Conservation (phyloP, 1,139 yeast species). For the Kazachstania sp. region DNA sequence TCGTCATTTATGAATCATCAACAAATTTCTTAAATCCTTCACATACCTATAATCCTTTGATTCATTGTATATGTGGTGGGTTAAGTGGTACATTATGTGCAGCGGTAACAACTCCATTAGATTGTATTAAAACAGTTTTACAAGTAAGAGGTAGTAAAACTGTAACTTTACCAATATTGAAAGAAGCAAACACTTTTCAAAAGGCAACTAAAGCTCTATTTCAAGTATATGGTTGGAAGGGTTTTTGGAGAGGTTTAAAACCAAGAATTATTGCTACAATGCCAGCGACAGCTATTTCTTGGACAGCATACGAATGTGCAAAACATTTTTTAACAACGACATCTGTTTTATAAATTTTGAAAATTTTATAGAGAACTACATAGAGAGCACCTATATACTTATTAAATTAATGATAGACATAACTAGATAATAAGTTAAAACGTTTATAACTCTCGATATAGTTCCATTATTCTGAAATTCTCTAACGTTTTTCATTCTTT, state of each 20-base stretch:
- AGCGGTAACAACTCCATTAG: slow-evolving; percentile 89
- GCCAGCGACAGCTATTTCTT: slow-evolving; percentile 95
- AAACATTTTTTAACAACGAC: slow-evolving; percentile 34
- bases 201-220: slow-evolving; percentile 67
- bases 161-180: slow-evolving; percentile 40
- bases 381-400: too few relatives aligned
- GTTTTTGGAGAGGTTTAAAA: slow-evolving; percentile 75
- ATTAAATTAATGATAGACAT: too few relatives aligned
- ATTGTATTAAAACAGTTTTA: slow-evolving; percentile 82
- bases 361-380: too few relatives aligned
- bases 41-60: slow-evolving; percentile 72
- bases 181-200: slow-evolving; percentile 55
- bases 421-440: too few relatives aligned
- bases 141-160: slow-evolving; percentile 42
- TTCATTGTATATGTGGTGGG: slow-evolving; percentile 91
- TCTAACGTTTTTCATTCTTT: not conserved
- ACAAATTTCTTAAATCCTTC: slow-evolving; percentile 71
- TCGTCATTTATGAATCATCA: slow-evolving; percentile 82
- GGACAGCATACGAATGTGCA: slow-evolving; percentile 99
- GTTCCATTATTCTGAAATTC: not conserved
- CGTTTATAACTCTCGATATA: too few relatives aligned
- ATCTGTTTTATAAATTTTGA: too few relatives aligned
- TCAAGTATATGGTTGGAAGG: slow-evolving; percentile 53
- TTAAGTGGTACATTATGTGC: slow-evolving; percentile 96
- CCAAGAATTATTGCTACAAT: slow-evolving; percentile 90